phyloP scores from a whole-genome alignment of 441 rosid species.

The Erysimum cheiri region DNA sequence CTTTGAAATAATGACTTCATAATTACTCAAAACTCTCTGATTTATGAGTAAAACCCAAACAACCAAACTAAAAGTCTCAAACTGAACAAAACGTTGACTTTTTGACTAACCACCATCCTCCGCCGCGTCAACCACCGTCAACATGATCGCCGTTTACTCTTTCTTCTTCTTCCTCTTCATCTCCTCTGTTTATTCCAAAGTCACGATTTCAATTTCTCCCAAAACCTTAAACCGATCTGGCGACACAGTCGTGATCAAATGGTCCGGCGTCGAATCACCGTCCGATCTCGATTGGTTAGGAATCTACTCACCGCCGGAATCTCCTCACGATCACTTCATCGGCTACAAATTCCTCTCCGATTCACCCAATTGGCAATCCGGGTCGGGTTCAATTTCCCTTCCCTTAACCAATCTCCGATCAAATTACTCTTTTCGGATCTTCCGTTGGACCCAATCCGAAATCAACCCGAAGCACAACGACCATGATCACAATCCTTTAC shows the following conservation, averaged over 20 bases:
- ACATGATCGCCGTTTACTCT: conserved; percentile 44
- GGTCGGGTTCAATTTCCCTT: conserved; percentile 72
- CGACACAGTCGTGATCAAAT: conserved; percentile 59
- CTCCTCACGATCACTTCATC: conserved; percentile 67
- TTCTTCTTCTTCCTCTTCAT: conserved; percentile 31
- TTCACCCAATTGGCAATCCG: conserved; percentile 63
- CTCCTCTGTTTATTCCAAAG: conserved; percentile 40
- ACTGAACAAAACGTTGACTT: conserved; percentile 21
- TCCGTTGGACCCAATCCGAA: conserved; percentile 78
- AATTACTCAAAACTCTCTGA: conserved; percentile 25
- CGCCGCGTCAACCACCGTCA: conserved; percentile 26
- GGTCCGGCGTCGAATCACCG: conserved; percentile 77
- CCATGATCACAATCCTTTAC: conserved; percentile 87
- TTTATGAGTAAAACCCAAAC: conserved; percentile 5
- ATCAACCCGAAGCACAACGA: conserved; percentile 62
- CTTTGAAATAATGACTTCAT: conserved; percentile 32
- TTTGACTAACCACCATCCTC: conserved; percentile 22
- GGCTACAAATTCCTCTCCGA: conserved; percentile 79
- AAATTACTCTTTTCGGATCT: conserved; percentile 84
- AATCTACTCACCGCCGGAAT: conserved; percentile 82
- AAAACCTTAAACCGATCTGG: conserved; percentile 63
- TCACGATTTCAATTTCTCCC: conserved; percentile 53
- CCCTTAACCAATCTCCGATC: conserved; percentile 76
- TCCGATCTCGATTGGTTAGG: conserved; percentile 86
- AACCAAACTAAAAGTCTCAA: conserved; percentile 3